Evolutionary conservation across 768 basidiomycete genomes (phyloP).

Genomic region (Kwoniella newhampshirensis): DNA sequence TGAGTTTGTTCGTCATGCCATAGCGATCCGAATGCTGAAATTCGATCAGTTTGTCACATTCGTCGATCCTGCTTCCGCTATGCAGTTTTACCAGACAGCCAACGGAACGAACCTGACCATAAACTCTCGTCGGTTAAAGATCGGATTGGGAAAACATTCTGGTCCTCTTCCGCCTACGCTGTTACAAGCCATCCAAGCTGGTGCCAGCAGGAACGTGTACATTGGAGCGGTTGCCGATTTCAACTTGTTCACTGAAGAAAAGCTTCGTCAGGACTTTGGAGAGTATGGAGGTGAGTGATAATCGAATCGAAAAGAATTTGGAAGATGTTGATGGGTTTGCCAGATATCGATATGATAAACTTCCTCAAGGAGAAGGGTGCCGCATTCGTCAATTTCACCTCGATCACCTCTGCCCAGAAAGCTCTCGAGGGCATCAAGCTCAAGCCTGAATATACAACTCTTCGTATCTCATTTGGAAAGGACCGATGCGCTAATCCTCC

Average conservation of each 20-base stretch:
- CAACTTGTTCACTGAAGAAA: slow-evolving; percentile 84
- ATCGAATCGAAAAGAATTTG: not conserved
- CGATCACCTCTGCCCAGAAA: slow-evolving; percentile 63
- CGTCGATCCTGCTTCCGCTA: slow-evolving; percentile 86
- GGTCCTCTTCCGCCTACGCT: slow-evolving; percentile 80
- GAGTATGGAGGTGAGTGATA: slow-evolving; percentile 67
- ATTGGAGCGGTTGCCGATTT: slow-evolving; percentile 95
- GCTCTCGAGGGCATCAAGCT: slow-evolving; percentile 92
- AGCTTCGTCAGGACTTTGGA: slow-evolving; percentile 86
- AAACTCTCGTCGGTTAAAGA: slow-evolving; percentile 90
- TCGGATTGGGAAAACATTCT: slow-evolving; percentile 97
- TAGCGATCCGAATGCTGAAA: not conserved
- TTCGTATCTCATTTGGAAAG: slow-evolving; percentile 92
- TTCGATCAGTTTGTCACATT: slow-evolving; percentile 82
- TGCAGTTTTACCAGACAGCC: slow-evolving; percentile 91
- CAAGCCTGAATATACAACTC: slow-evolving; percentile 81
- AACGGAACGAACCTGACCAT: slow-evolving; percentile 83
- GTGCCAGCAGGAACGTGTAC: slow-evolving; percentile 95
- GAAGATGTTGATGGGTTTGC: not conserved
- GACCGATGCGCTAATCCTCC: slow-evolving; percentile 93
- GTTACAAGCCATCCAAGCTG: slow-evolving; percentile 83
- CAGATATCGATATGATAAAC: slow-evolving; percentile 92
- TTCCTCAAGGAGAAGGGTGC: slow-evolving; percentile 90
- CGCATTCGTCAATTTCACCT: slow-evolving; percentile 59
- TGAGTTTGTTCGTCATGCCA: too few species aligned